Base-by-base conservation (phyloP, 164 flowering plant genomes). In the Berberis thunbergii region DNA sequence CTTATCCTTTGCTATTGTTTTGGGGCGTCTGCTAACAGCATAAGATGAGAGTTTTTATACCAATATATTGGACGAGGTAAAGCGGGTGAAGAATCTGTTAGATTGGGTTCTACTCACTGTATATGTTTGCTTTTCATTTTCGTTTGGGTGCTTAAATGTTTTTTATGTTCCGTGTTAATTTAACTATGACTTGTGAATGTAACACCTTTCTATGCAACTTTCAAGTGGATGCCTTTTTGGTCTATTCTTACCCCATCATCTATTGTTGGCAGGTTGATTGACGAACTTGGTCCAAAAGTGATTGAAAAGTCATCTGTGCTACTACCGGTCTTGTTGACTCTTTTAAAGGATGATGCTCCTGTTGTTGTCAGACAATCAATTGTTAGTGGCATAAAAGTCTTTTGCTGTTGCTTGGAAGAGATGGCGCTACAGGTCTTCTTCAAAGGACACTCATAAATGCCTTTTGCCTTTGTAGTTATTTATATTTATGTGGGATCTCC, bases 391-490 rank as follows among this genome's bases (percentile, higher is more conserved):
- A 81, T 82, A 60, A 76, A 81, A 57, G 64, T 90, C 65, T 86
- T 84, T 64, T 73, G 80, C 72, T 59, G 65, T 50, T 72, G 81
- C 67, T 63, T 90, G 55, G 88, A 83, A 70, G 89, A 88, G 73
- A 73, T 91, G 78, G 78, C 81, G 62, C 58, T 84, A 54, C 98
- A 90, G 98, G 98, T 88, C 38, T 64, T 54, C 70, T 61, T 59
- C 44, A 9, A 4, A 62, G 50, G 40, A 10, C 54, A 52, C 10
- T 52, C 55, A 12, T 49, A 49, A 26, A 26, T 26, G 26, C 11
- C 11, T 49, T 49, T 49, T 6, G 52, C 6, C 52, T 6, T 49
- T 6, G 45, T 7, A n/a, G 53, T 45, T 13, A 13, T 61, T 61
- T 61, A 8, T 26, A 10, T 13, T n/a, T 61, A 46, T 26, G 1